phyloP scores from a whole-genome alignment of 2,329 filamentous ascomycete genomes.

The Aspergillus carbonarius region DNA sequence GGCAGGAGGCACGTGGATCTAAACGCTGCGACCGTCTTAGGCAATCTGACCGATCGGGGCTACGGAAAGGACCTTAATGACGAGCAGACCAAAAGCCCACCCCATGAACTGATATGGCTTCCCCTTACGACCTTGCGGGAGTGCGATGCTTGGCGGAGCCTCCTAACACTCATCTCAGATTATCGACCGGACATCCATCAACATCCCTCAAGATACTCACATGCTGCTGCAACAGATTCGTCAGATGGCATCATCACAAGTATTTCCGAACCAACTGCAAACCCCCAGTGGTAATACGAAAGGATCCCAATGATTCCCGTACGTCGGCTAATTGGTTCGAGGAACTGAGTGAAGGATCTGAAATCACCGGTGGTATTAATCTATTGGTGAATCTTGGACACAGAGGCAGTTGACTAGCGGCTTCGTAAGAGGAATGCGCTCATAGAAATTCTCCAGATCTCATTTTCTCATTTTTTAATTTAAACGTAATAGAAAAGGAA shows the following conservation, averaged over 20 bases:
- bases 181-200: neutral
- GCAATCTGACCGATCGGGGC: neutral
- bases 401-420: constrained; percentile 12
- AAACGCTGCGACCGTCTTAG: neutral
- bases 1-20: neutral
- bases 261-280: neutral
- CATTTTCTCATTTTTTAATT: constrained; percentile 40
- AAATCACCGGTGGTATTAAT: constrained; percentile 21
- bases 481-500: constrained; percentile 38
- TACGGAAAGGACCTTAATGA: neutral
- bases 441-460: constrained; percentile 29
- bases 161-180: neutral
- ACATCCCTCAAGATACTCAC: constrained; percentile 7
- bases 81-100: neutral
- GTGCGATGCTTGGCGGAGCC: neutral
- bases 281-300: constrained; percentile 1
- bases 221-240: constrained; percentile 1
- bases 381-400: constrained; percentile 22
- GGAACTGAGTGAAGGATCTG: constrained; percentile 9
- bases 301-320: neutral
- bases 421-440: constrained; percentile 23
- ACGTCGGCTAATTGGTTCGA: constrained; percentile 5
- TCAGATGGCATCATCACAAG: constrained; percentile 15
- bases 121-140: neutral
- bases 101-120: neutral